Evolutionary conservation across 164 flowering plant genomes (phyloP).

Genomic region (Magnolia kwangsiensis): DNA sequence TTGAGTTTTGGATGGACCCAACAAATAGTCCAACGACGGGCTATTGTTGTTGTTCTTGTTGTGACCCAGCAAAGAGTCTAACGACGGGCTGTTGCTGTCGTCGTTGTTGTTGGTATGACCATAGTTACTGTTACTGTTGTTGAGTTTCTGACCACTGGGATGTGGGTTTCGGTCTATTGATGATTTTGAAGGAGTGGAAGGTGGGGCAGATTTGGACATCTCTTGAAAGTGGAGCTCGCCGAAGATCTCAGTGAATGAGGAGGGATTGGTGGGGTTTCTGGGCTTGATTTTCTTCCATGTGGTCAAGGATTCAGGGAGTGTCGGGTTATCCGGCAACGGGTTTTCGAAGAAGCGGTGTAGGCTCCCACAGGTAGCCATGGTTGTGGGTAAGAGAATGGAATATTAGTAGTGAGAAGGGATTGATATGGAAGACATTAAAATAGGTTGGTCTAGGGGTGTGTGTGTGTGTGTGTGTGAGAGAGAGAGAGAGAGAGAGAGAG

Average conservation of each 20-base stretch:
- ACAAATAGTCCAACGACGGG: neutral
- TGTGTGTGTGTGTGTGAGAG: neutral
- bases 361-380: constrained; percentile 71
- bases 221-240: constrained; percentile 77
- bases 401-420: neutral
- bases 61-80: constrained; percentile 10
- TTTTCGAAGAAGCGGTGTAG: constrained; percentile 62
- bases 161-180: neutral
- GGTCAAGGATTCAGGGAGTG: constrained; percentile 47
- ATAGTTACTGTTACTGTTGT: neutral
- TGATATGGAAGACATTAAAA: neutral
- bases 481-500: neutral
- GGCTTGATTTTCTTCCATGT: constrained; percentile 53
- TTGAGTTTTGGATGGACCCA: constrained; percentile 18
- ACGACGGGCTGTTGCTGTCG: neutral
- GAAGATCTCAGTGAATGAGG: constrained; percentile 64
- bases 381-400: neutral
- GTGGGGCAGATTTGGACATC: constrained; percentile 9
- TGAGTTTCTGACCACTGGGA: neutral
- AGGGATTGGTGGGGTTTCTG: constrained; percentile 16
- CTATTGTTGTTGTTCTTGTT: neutral
- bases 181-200: constrained; percentile 4
- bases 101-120: neutral
- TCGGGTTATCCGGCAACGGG: constrained; percentile 50
- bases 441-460: neutral